Evolutionary conservation across 2,329 filamentous ascomycete species (phyloP).

Genomic region (Aspergillus sp.): DNA sequence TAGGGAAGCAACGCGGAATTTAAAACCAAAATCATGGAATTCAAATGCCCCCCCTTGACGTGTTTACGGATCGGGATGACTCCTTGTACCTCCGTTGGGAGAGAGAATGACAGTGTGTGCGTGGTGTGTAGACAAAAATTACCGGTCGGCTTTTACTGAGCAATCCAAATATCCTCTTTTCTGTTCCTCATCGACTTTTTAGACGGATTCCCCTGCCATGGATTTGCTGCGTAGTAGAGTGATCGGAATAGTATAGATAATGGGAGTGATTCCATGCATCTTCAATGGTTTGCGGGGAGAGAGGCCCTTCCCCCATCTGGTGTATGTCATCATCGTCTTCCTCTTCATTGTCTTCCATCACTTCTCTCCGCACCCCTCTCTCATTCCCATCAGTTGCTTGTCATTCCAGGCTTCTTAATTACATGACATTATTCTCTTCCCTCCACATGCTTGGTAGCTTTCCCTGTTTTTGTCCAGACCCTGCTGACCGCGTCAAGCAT

Average conservation of each 20-base stretch:
- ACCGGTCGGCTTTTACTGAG: conserved; percentile 19
- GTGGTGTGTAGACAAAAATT: conserved; percentile 34
- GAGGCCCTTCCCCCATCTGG: not conserved
- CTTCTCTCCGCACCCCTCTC: not conserved
- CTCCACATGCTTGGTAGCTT: not conserved
- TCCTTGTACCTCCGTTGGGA: conserved; percentile 24
- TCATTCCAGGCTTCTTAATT: not conserved
- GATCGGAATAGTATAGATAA: too few species aligned
- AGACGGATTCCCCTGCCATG: too few species aligned
- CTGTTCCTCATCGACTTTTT: not conserved
- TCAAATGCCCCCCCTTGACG: conserved; percentile 24
- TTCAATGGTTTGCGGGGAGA: not conserved
- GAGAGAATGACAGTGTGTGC: conserved; percentile 15
- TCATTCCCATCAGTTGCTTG: not conserved
- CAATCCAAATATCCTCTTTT: conserved; percentile 21
- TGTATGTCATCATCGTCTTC: not conserved
- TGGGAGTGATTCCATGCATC: too few species aligned
- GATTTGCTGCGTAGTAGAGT: too few species aligned
- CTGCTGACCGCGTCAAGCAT: conserved; percentile 16
- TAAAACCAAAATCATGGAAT: conserved; percentile 36
- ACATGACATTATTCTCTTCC: not conserved
- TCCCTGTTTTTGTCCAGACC: not conserved
- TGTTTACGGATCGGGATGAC: conserved; percentile 29
- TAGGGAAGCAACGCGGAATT: conserved; percentile 43
- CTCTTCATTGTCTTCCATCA: not conserved